Percentiles rank a stretch among this genome's conserved stretches.
Conservation (phyloP, 352 stramenopile species). For the Sclerospora graminicola region DNA sequence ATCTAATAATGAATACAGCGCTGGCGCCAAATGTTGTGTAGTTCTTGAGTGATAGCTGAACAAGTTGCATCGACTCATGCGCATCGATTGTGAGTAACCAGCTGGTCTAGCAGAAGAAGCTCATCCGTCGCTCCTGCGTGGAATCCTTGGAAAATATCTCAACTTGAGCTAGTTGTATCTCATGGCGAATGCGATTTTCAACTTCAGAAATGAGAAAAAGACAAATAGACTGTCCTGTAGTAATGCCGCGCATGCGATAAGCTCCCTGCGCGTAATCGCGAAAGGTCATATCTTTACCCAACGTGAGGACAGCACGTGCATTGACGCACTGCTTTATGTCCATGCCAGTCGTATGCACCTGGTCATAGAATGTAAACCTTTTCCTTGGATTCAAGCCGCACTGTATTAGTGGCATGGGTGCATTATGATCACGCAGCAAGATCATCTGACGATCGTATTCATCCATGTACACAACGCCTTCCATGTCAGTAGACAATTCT, state of each 20-base stretch:
- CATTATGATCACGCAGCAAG: conserved; percentile 91
- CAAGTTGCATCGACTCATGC: conserved; percentile 98
- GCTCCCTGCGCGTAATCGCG: too few relatives aligned
- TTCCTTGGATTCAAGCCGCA: too few relatives aligned
- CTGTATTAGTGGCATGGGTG: conserved; percentile 88
- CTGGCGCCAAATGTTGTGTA: conserved; percentile 98
- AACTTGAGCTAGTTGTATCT: conserved; percentile 29
- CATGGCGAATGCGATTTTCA: too few relatives aligned
- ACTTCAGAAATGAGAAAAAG: conserved; percentile 90
- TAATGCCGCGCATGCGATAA: conserved; percentile 88
- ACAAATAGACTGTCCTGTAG: conserved; percentile 87
- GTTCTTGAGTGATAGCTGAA: conserved; percentile 95
- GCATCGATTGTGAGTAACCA: conserved; percentile 99
- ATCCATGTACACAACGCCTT: conserved; percentile 89
- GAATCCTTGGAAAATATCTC: conserved; percentile 13
- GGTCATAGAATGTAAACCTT: conserved; percentile 90
- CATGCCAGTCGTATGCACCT: conserved; percentile 92
- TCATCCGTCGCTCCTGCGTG: conserved; percentile 23
- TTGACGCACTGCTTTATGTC: conserved; percentile 86
- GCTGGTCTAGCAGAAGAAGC: conserved; percentile 65
- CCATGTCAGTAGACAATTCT: too few relatives aligned
- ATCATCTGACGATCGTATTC: conserved; percentile 86
- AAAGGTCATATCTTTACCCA: too few relatives aligned
- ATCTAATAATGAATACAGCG: too few relatives aligned
- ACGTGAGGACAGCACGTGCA: conserved; percentile 72